Base-by-base conservation (phyloP, 345 rosid genomes). In the Melaleuca alternifolia region DNA sequence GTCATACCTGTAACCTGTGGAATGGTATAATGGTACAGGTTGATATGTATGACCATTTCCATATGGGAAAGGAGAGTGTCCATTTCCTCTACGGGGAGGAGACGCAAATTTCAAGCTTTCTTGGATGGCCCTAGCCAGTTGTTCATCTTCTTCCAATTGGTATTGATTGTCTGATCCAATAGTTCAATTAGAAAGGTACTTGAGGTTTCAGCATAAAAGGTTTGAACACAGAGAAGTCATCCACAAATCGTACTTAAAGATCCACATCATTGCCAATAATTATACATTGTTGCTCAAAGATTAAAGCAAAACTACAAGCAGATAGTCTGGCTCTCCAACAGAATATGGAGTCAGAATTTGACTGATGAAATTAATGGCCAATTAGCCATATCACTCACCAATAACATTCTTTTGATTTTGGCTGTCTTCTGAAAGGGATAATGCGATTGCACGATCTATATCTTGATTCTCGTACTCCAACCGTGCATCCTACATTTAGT, bases 81-180 rank as follows among this genome's bases (percentile, higher is more conserved):
- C 92, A 87, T 30, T 79, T 89, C 90, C 93, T 57, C 86, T 53
- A 83, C 83, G 86, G 75, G 94, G 93, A 82, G 98, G 92, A 89
- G 95, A 89, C 87, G 93, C 95, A 79, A 92, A 88, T 41, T 84
- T 92, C 92, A 96, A 90, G 90, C 99, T 97, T 87, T 96, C 98
- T 91, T 96, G 97, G 87, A 94, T 11, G 41, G 99, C 99, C 92
- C 94, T 92, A 48, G 99, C 99, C 90, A 97, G 97, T 85, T 90
- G 97, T 88, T 96, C 99, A 91, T 97, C 99, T 89, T 96, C 99
- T 87, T 93, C 94, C 88, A 93, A 86, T 84, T 91, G 96, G 85
- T 89, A 82, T 61, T 90, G 92, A 56, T 90, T 88, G 87, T 93
- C 98, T 96, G 87, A 83, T 33, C 86, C 89, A 54, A 54, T 86